Percentiles rank a stretch among this genome's conserved stretches.
Evolutionary conservation across 2,329 filamentous ascomycete species (phyloP).

Genomic region (Epichloe sylvatica): DNA sequence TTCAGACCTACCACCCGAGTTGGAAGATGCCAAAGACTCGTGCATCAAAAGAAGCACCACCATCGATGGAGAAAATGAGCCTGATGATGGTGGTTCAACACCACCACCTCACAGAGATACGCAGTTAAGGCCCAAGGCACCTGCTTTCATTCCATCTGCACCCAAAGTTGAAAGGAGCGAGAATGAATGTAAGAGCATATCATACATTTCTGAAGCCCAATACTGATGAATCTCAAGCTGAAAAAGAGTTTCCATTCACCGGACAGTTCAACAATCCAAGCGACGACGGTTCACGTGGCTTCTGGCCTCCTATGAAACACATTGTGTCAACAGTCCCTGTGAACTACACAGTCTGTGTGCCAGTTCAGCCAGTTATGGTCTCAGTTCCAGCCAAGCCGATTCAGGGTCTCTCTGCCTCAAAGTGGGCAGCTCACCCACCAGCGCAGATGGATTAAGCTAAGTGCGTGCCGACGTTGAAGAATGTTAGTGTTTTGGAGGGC

Average conservation of each 20-base stretch:
- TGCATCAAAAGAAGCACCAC: neutral
- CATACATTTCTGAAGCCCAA: neutral
- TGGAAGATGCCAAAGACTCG: neutral
- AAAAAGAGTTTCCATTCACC: neutral
- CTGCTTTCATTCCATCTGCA: neutral
- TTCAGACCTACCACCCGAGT: neutral
- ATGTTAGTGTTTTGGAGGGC: neutral
- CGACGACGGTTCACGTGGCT: neutral
- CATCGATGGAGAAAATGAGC: neutral
- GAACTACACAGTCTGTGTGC: neutral
- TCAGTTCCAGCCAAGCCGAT: neutral
- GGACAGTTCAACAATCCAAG: neutral
- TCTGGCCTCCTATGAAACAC: neutral
- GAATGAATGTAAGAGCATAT: neutral
- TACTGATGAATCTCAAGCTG: neutral
- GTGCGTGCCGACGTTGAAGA: neutral
- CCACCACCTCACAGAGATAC: neutral
- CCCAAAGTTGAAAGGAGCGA: neutral
- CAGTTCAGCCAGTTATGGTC: too few relatives aligned
- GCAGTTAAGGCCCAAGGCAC: neutral
- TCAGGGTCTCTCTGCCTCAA: conserved; percentile 1
- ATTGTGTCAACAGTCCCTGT: neutral
- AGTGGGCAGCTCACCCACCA: neutral
- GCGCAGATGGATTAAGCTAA: neutral
- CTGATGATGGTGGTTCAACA: neutral